These are phyloP conservation scores for Aspergillus proliferans DNA, from an alignment of 2,329 filamentous ascomycete species.

Conservation along the genomic window DNA sequence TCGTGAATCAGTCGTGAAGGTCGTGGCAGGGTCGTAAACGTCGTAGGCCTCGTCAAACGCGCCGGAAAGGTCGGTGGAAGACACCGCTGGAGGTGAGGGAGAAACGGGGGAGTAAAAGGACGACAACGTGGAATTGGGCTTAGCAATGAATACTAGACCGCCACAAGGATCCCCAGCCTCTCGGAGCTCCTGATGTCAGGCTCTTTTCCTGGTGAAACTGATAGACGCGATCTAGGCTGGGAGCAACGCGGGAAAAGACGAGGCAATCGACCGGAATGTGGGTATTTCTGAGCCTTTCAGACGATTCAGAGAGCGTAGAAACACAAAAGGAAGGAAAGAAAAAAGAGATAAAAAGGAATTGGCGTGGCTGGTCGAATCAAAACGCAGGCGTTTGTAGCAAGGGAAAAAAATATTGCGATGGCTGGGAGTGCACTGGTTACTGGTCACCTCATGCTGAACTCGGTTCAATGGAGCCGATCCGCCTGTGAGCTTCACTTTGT, in stretches of 20 bases:
- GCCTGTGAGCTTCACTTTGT: neutral
- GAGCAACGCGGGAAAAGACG: neutral
- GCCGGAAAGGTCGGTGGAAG: slow-evolving; percentile 31
- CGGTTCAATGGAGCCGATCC: neutral
- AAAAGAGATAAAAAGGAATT: slow-evolving; percentile 1
- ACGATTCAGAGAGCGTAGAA: slow-evolving; percentile 8
- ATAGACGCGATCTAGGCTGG: neutral
- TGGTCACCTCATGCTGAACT: slow-evolving; percentile 4
- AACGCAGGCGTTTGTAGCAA: slow-evolving; percentile 2
- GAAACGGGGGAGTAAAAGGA: slow-evolving; percentile 19
- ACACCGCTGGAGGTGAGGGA: slow-evolving; percentile 32
- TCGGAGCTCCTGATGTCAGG: neutral
- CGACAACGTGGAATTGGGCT: slow-evolving; percentile 25
- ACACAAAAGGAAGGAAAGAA: slow-evolving; percentile 10
- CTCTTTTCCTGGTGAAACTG: neutral
- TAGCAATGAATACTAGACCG: neutral
- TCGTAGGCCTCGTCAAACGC: slow-evolving; percentile 51
- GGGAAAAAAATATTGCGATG: slow-evolving; percentile 31
- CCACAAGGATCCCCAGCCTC: neutral
- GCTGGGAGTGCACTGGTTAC: slow-evolving; percentile 28
- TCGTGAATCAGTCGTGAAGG: slow-evolving; percentile 35
- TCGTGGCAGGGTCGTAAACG: slow-evolving; percentile 43
- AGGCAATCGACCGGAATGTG: slow-evolving; percentile 17
- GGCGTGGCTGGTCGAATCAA: slow-evolving; percentile 29
- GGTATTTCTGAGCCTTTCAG: slow-evolving; percentile 12